Percentiles rank a stretch among this genome's conserved stretches.
Evolutionary conservation across 768 basidiomycete species (phyloP).

Genomic region (Mycena vitilis): DNA sequence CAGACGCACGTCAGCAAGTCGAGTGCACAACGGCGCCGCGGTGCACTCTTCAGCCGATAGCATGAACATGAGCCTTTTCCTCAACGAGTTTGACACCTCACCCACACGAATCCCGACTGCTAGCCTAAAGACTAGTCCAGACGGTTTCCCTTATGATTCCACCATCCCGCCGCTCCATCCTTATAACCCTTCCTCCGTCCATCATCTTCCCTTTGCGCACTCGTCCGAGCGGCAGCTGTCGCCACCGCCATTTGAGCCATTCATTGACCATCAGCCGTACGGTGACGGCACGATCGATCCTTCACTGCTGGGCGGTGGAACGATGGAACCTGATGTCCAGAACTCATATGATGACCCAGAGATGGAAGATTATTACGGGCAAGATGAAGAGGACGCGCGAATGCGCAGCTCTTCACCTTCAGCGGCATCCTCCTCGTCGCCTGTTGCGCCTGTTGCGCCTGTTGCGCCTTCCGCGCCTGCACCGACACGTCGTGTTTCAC

Average conservation of each 20-base stretch:
- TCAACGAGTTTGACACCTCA: neutral
- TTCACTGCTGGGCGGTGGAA: slow-evolving; percentile 19
- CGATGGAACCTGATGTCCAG: slow-evolving; percentile 1
- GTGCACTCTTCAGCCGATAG: neutral
- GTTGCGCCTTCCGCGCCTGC: neutral
- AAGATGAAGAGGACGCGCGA: neutral
- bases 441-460: neutral
- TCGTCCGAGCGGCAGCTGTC: neutral
- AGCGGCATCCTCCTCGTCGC: neutral
- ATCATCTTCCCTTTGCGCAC: neutral
- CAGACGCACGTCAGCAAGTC: slow-evolving; percentile 5
- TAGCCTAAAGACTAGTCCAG: neutral
- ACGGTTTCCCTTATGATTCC: neutral
- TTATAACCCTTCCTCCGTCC: neutral
- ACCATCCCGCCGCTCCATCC: neutral
- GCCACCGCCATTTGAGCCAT: neutral
- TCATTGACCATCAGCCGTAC: slow-evolving; percentile 7
- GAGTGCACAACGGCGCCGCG: neutral
- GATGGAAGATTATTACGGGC: neutral
- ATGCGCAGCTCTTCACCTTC: slow-evolving; percentile 13
- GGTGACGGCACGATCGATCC: slow-evolving; percentile 30
- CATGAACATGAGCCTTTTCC: neutral
- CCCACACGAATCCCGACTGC: neutral
- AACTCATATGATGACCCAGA: neutral
- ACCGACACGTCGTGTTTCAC: neutral